Percentiles rank a stretch among this genome's conserved stretches.
Conservation (phyloP, 2,329 filamentous ascomycete genomes). For the Ophiocordyceps camponoti-floridani region DNA sequence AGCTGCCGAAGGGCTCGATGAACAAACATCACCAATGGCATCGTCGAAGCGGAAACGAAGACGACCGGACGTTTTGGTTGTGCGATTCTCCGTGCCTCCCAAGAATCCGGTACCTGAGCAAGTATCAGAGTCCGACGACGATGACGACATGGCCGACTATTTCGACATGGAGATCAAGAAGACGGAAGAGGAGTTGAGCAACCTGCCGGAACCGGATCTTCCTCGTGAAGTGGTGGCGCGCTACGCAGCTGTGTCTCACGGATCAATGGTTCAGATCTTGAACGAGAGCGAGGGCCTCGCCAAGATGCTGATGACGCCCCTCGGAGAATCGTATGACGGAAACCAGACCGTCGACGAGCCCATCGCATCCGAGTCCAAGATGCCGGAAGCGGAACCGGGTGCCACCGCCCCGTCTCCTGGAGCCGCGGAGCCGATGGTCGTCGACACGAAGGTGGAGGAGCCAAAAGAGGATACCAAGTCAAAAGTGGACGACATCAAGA, state of each 20-base stretch:
- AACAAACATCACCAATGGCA: background rate
- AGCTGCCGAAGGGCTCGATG: background rate
- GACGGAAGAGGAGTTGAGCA: slow-evolving; percentile 28
- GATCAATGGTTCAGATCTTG: slow-evolving; percentile 28
- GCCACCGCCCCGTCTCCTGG: background rate
- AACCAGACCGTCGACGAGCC: background rate
- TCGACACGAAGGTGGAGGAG: slow-evolving; percentile 1
- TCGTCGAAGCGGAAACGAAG: slow-evolving; percentile 8
- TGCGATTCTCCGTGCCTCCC: slow-evolving; percentile 21
- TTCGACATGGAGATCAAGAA: slow-evolving; percentile 35
- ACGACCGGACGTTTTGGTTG: slow-evolving; percentile 12
- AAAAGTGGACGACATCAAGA: slow-evolving; percentile 23
- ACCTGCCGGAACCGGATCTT: slow-evolving; percentile 21
- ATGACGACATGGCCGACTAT: slow-evolving; percentile 40
- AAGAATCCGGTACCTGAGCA: slow-evolving; percentile 15
- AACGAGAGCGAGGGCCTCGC: slow-evolving; percentile 24
- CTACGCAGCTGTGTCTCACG: slow-evolving; percentile 28
- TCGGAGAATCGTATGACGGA: slow-evolving; percentile 3
- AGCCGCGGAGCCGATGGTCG: background rate
- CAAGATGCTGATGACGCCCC: slow-evolving; percentile 19
- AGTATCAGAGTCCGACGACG: slow-evolving; percentile 32
- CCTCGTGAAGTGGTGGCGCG: slow-evolving; percentile 24
- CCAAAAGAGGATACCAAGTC: slow-evolving; percentile 11
- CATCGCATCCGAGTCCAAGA: background rate
- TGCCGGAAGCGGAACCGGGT: background rate